A percentile compares a stretch with the other conserved stretches of the same genome.
Conservation (phyloP, 2,329 filamentous ascomycete genomes). For the Amauroascus verrucosus region DNA sequence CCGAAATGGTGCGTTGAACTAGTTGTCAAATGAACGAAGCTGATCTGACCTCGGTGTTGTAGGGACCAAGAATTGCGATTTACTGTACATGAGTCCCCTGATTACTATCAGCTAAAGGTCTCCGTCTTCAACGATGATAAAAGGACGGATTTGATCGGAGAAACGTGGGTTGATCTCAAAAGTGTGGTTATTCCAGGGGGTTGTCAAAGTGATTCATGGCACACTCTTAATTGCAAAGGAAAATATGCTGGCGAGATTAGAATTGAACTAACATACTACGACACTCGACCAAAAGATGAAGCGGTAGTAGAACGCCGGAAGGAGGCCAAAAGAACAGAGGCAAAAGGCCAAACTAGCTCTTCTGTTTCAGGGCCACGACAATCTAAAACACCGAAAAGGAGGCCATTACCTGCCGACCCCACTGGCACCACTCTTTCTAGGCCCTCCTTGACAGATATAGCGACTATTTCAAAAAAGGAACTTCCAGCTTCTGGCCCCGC, state of each 20-base stretch:
- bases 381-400: slow-evolving; percentile 61
- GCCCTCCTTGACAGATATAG: slow-evolving; percentile 28
- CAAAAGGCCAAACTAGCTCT: slow-evolving; percentile 22
- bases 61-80: slow-evolving; percentile 98
- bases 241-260: slow-evolving; percentile 94
- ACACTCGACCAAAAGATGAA: slow-evolving; percentile 76
- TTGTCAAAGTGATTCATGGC: slow-evolving; percentile 91
- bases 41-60: slow-evolving; percentile 8
- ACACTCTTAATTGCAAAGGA: slow-evolving; percentile 72
- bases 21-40: neutral
- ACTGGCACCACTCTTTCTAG: slow-evolving; percentile 42
- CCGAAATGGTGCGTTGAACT: slow-evolving; percentile 68
- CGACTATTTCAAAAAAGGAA: slow-evolving; percentile 2
- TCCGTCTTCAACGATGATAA: slow-evolving; percentile 98
- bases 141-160: slow-evolving; percentile 90
- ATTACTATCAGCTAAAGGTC: slow-evolving; percentile 91
- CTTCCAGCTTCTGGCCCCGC: neutral
- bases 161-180: slow-evolving; percentile 77
- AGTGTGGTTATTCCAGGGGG: slow-evolving; percentile 74
- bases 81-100: slow-evolving; percentile 86
- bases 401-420: slow-evolving; percentile 73
- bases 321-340: slow-evolving; percentile 30
- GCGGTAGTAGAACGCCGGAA: slow-evolving; percentile 46
- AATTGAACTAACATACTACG: slow-evolving; percentile 94
- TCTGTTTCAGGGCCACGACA: slow-evolving; percentile 40